Evolutionary conservation across 1,284 basidiomycete genomes (phyloP).

Genomic region (Tilletia horrida): DNA sequence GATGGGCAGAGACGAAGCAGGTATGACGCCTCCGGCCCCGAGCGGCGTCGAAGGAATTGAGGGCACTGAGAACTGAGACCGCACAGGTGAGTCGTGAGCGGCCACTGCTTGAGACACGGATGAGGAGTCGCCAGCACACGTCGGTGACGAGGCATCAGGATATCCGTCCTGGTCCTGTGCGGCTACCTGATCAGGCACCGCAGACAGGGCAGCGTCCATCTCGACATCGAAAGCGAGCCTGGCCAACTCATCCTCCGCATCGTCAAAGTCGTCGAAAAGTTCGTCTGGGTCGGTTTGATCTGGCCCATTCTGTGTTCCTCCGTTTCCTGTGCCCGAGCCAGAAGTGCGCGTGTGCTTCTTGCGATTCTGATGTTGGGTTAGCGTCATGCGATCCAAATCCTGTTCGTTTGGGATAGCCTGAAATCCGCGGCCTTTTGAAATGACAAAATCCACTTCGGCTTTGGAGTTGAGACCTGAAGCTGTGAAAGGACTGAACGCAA

Average conservation of each 20-base stretch:
- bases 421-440: not conserved
- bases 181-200: not conserved
- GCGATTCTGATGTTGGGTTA: not conserved
- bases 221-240: not conserved
- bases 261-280: constrained; percentile 7
- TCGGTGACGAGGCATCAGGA: not conserved
- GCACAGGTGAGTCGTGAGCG: too few species aligned
- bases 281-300: not conserved
- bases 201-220: constrained; percentile 12
- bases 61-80: too few species aligned
- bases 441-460: constrained; percentile 10
- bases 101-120: too few species aligned
- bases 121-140: too few species aligned
- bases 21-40: not conserved
- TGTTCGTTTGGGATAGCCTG: not conserved
- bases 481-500: constrained; percentile 5
- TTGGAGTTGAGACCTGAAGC: not conserved
- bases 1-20: constrained; percentile 13
- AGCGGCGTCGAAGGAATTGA: too few species aligned
- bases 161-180: not conserved
- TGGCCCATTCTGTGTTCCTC: not conserved
- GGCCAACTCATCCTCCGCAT: not conserved
- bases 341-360: too few species aligned
- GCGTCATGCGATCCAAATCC: not conserved
- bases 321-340: too few species aligned